Percentiles rank a stretch among this genome's conserved stretches.
These are phyloP conservation scores for Gnomoniopsis smithogilvyi DNA, from an alignment of 2,329 filamentous ascomycete genomes.

Conservation along the genomic window DNA sequence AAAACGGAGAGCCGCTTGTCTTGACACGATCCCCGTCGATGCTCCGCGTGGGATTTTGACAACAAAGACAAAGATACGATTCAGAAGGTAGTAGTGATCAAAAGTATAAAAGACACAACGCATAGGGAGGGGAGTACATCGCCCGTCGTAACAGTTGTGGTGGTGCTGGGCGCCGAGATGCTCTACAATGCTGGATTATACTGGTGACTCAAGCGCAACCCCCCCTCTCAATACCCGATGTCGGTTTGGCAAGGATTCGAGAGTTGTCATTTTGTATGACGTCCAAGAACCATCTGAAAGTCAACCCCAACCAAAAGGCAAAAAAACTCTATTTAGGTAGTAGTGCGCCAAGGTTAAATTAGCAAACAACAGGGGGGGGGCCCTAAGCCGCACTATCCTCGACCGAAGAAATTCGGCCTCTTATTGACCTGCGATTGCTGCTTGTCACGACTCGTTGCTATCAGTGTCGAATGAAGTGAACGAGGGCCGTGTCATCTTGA, in stretches of 20 bases:
- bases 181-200: not conserved
- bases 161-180: no score
- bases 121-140: no score
- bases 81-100: not conserved
- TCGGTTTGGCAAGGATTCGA: not conserved
- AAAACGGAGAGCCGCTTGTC: not conserved
- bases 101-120: not conserved
- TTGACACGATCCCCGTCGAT: not conserved
- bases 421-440: not conserved
- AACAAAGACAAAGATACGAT: not conserved
- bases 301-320: not conserved
- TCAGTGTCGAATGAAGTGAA: not conserved
- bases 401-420: no score
- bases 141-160: not conserved
- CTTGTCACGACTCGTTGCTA: slow-evolving; percentile 8
- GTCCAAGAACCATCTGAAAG: not conserved
- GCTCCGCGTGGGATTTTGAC: not conserved
- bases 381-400: not conserved
- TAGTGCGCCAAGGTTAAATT: not conserved
- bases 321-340: not conserved
- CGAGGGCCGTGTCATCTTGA: not conserved
- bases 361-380: not conserved
- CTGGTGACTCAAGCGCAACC: not conserved
- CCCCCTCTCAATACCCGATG: not conserved
- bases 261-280: not conserved